Evolutionary conservation across 116 monocot genomes (phyloP), one percentile per base, ranked within the genome.

Genomic region (Thalassia testudinum): DNA sequence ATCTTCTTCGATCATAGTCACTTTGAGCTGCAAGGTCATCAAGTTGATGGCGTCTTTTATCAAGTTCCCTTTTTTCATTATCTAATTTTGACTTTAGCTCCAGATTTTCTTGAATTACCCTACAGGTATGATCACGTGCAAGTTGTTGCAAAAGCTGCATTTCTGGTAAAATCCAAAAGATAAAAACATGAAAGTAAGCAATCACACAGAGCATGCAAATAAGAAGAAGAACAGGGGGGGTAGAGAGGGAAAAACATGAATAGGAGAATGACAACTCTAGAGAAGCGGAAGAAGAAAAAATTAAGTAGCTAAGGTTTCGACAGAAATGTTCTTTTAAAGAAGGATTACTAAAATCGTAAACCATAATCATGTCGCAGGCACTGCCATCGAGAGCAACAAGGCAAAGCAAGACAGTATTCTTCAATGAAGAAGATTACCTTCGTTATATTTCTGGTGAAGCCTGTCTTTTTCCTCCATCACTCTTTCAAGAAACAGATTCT

Each of bases 91-190:
- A 14, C 54, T 56, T 75, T 44, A 86, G 63, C 15, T 74, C 77
- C 28, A 64, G 52, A 71, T 80, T 86, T 24, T 86, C 75, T 21
- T 74, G 55, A 44, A 86, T 54, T 24, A 86, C 58, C 52, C 54
- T 65, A 7, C 68, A 63, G 48, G 80, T 63, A 68, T 63, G 59
- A 43, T 86, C 72, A 29, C 59, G 63, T 25, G 86, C 73, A 50
- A 40, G 27, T 18, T 28, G 49, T 44, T 77, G 85, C 64, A 80
- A 37, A 42, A 63, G 74, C 47, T 47, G 42, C 63, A 86, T 74
- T 58, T 80, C 86, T 86, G 30, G 30, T 34, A 34, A 34, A 34
- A 34, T 10, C 3, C 3, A 34, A 34, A 34, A 10, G 10, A 34
- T 10, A 34, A 34, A 34, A 3, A 34, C 3, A 5, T 3, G 10